A percentile compares a stretch with the other conserved stretches of the same genome.
phyloP scores from a whole-genome alignment of 768 basidiomycete species.

The Russula vinacea region DNA sequence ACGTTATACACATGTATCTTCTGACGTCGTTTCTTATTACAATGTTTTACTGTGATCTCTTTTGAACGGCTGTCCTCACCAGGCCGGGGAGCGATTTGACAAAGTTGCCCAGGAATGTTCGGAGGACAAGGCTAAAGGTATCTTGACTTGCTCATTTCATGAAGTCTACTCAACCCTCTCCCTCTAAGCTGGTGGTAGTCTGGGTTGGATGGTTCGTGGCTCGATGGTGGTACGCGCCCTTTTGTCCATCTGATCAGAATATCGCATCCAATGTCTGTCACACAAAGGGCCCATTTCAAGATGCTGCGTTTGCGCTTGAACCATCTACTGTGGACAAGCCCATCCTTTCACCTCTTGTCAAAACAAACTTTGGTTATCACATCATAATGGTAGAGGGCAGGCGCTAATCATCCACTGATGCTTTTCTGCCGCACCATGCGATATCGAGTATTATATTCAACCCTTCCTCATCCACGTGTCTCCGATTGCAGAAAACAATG shows the following conservation, averaged over 20 bases:
- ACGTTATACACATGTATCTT: constrained; percentile 15
- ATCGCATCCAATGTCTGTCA: background rate
- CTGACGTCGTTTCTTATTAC: background rate
- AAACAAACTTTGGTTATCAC: constrained; percentile 83
- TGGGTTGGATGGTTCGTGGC: constrained; percentile 84
- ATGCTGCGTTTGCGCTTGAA: constrained; percentile 77
- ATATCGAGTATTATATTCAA: constrained; percentile 11
- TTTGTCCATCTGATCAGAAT: background rate
- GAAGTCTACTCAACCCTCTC: background rate
- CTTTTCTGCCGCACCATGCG: background rate
- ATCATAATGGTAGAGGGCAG: constrained; percentile 91
- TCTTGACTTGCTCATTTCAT: constrained; percentile 2
- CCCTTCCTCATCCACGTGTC: background rate
- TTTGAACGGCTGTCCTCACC: constrained; percentile 27
- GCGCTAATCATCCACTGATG: constrained; percentile 37
- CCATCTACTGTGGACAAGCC: constrained; percentile 84
- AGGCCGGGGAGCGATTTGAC: constrained; percentile 80
- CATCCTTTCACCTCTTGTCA: constrained; percentile 64
- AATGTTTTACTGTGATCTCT: background rate
- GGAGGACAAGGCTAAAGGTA: constrained; percentile 87
- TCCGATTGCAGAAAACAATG: constrained; percentile 5
- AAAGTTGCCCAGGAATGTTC: constrained; percentile 90
- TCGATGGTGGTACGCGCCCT: constrained; percentile 68
- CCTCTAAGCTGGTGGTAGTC: constrained; percentile 75
- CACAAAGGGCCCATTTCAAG: constrained; percentile 67